Evolutionary conservation across 306 rosid species (phyloP), one percentile per base, ranked within the genome.

Genomic region (Trifolium pratense): DNA sequence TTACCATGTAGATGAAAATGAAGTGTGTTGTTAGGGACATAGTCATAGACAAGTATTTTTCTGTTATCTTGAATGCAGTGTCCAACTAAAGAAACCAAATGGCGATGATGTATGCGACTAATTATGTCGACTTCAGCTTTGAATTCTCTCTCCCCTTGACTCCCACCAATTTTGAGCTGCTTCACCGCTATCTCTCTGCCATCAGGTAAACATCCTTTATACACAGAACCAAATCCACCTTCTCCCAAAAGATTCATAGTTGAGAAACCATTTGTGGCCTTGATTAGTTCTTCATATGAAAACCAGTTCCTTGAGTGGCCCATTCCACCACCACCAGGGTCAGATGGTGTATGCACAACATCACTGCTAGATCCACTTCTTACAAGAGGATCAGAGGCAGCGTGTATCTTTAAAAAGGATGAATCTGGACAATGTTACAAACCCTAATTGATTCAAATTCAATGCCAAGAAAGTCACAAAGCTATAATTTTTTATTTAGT

Each of bases 151-250:
- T 91, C 96, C 3, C 98, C 98, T 77, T 94, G 98, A 36, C 96
- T 81, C 53, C 97, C 96, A 21, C 95, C 92, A 70, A 88, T 77
- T 73, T 88, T 94, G 40, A 94, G 92, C 80, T 87, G 85, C 81
- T 94, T 94, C 66, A 94, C 97, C 23, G 98, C 97, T 75, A 94
- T 75, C 76, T 84, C 92, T 80, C 92, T 88, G 68, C 92, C 98
- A 82, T 88, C 98, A 48, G 96, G 96, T 46, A 91, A 87, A 71
- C 0, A 29, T 56, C 98, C 98, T 86, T 86, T 94, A 82, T 88
- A 94, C 25, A 94, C 98, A 70, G 75, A 84, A 73, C 98, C 97
- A 79, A 89, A 94, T 64, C 98, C 98, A 17, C 98, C 98, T 86
- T 89, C 92, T 9, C 97, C 98, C 86, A 91, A 82, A 56, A 94